Evolutionary conservation across 352 stramenopile species (phyloP).

Genomic region (Phytophthora foliorum): DNA sequence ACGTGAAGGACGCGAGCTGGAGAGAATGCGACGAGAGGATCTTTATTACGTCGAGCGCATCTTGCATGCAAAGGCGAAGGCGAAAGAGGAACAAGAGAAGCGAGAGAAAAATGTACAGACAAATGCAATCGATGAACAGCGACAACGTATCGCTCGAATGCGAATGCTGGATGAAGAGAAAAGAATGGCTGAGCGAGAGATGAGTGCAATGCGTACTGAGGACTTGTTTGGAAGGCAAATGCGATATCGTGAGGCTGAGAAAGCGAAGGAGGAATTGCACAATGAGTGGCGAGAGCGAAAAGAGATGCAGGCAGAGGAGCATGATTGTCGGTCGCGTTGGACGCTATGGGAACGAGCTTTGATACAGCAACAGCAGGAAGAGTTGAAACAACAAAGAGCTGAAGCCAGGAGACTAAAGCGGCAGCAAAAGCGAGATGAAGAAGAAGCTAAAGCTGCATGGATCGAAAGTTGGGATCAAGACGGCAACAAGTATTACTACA

Average conservation of each 20-base stretch:
- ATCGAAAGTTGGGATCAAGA: slow-evolving; percentile 54
- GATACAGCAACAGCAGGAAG: slow-evolving; percentile 33
- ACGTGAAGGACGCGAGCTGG: slow-evolving; percentile 43
- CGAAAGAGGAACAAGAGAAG: slow-evolving; percentile 28
- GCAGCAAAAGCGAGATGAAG: slow-evolving; percentile 45
- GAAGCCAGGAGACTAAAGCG: slow-evolving; percentile 45
- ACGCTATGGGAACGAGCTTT: slow-evolving; percentile 37
- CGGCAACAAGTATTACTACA: slow-evolving; percentile 77
- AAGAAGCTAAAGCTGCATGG: slow-evolving; percentile 49
- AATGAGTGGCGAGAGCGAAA: slow-evolving; percentile 53
- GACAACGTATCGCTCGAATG: slow-evolving; percentile 59
- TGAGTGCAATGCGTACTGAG: slow-evolving; percentile 52
- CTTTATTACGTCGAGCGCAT: slow-evolving; percentile 65
- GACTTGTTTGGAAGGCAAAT: slow-evolving; percentile 59
- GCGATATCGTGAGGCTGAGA: slow-evolving; percentile 48
- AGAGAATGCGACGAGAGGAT: slow-evolving; percentile 63
- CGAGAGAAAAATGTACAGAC: slow-evolving; percentile 15
- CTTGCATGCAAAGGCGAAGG: slow-evolving; percentile 44
- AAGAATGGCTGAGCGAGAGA: slow-evolving; percentile 42
- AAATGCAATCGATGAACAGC: slow-evolving; percentile 56
- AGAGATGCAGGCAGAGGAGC: slow-evolving; percentile 59
- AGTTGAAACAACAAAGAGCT: slow-evolving; percentile 44
- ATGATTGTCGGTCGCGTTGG: slow-evolving; percentile 46
- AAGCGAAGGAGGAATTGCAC: slow-evolving; percentile 38
- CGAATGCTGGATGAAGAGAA: slow-evolving; percentile 49